Base-by-base conservation (phyloP, 441 rosid genomes). In the Erodium texanum region DNA sequence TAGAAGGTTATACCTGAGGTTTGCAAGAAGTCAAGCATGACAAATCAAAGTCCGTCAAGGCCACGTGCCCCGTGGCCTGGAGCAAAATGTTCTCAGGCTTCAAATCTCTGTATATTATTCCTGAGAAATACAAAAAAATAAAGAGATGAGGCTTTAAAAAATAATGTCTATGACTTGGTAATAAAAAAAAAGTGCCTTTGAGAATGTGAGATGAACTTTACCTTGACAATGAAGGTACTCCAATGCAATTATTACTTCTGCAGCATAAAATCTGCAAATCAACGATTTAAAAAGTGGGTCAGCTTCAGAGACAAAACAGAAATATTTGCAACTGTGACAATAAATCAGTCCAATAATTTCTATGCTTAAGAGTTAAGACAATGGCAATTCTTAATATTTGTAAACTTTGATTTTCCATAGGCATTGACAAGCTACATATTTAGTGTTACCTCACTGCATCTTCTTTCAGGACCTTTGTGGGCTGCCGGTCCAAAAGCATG, bases 161-260 rank as follows among this genome's bases (percentile, higher is more conserved):
- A 27, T 27, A 38, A 7, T 38, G 11, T 0, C 7, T 38, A 7
- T 38, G 45, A 38, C 45, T 38, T 38, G 11, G 11, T 38, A 7
- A 7, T 38, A 11, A 38, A 38, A 38, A 38, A 38, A 4, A 4
- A 1, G 10, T 38, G 45, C 45, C 45, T 38, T 38, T 38, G 2
- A 19, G 3, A 58, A 18, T 58, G 27, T 18, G 27, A 7, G 7
- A 20, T 20, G 15, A 73, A 38, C 24, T 77, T 68, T 83, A 86
- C 99, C 99, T 89, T 89, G 97, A 67, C 88, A 94, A 76, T 94
- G 99, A 83, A 94, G 99, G 79, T 92, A 94, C 81, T 92, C 99
- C 76, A 94, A 78, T 70, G 97, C 96, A 73, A 88, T 80, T 43
- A 94, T 78, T 22, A 94, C 98, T 74, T 94, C 88, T 12, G 92